Evolutionary conservation across 2,329 filamentous ascomycete species (phyloP).

Genomic region (Diplocarpon rosae): DNA sequence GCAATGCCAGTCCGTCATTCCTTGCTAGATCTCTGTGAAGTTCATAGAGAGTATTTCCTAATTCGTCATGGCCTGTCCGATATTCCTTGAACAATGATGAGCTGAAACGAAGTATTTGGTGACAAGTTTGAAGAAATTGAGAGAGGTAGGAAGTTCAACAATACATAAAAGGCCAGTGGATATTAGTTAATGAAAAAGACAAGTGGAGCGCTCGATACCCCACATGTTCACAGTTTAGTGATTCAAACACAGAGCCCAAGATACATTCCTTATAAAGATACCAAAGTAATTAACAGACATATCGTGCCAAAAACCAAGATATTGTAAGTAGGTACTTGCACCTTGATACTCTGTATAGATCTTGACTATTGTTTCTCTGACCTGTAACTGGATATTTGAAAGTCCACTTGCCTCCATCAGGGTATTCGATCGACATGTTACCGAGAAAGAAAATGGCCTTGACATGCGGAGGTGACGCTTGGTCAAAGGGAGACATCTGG

Average conservation of each 20-base stretch:
- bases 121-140: too few relatives aligned
- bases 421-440: constrained; percentile 16
- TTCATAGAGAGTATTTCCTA: constrained; percentile 59
- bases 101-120: too few relatives aligned
- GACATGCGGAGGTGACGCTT: constrained; percentile 2
- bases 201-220: too few relatives aligned
- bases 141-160: too few relatives aligned
- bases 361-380: constrained; percentile 57
- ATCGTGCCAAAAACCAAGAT: too few relatives aligned
- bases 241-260: neutral
- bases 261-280: too few relatives aligned
- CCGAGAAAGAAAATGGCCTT: constrained; percentile 17
- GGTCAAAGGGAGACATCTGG: constrained; percentile 7
- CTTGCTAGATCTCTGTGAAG: constrained; percentile 65
- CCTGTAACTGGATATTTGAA: constrained; percentile 59
- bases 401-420: constrained; percentile 67
- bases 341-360: constrained; percentile 63
- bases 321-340: constrained; percentile 17
- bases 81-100: constrained; percentile 37
- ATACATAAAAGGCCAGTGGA: too few relatives aligned
- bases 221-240: neutral
- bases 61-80: constrained; percentile 65
- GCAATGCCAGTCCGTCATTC: constrained; percentile 73
- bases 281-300: too few relatives aligned
- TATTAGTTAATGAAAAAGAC: too few relatives aligned